These are phyloP conservation scores for Trapa incisa DNA, from an alignment of 345 rosid species.

Conservation along the genomic window DNA sequence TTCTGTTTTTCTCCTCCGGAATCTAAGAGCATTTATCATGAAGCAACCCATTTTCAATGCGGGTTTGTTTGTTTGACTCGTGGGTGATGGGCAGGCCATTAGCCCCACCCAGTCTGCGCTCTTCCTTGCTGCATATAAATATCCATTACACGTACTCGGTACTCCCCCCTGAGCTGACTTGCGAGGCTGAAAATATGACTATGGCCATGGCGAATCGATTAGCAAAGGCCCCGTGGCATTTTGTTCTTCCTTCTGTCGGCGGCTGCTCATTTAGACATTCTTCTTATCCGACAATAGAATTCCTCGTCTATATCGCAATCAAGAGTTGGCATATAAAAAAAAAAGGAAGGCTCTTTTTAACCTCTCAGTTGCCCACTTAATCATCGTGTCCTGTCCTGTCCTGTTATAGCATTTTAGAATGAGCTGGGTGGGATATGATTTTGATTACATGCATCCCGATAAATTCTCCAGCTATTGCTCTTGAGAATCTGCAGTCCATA, in stretches of 20 bases:
- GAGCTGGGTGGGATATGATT: background rate
- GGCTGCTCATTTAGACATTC: too few relatives aligned
- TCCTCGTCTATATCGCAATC: background rate
- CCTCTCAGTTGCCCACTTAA: background rate
- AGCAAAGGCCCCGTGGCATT: background rate
- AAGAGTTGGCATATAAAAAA: background rate
- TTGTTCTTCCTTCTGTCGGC: background rate
- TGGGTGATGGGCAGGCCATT: slow-evolving; percentile 11
- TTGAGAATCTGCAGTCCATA: background rate
- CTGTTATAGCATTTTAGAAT: too few relatives aligned
- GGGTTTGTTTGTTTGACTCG: slow-evolving; percentile 27
- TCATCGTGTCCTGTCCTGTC: background rate
- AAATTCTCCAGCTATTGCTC: background rate
- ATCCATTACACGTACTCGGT: too few relatives aligned
- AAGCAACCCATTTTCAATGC: background rate
- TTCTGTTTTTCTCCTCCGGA: slow-evolving; percentile 2
- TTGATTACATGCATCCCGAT: background rate
- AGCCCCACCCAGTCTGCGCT: background rate
- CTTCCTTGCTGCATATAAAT: background rate
- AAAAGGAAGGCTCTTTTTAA: background rate
- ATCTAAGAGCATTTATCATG: slow-evolving; percentile 11
- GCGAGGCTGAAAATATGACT: background rate
- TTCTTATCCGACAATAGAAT: background rate
- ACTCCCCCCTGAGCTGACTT: background rate
- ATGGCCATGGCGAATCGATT: background rate